Evolutionary conservation across 768 basidiomycete species (phyloP), one percentile per base, ranked within the genome.

Genomic region (Russula ochroleuca): DNA sequence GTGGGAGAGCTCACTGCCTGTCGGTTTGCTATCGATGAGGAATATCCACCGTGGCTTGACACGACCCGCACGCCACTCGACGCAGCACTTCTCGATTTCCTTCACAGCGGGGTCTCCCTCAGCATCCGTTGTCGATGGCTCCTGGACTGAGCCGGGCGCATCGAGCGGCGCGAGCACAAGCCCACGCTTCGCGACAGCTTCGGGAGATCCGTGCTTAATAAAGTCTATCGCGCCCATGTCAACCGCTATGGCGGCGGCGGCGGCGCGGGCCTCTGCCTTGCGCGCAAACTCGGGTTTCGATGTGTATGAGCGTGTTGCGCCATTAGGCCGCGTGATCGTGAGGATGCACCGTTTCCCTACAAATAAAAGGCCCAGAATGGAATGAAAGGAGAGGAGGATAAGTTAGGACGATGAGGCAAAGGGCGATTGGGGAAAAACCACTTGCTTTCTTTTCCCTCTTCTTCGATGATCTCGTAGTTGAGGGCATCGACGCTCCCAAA

Each of bases 171-270:
- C 74, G 49, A 75, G 74, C 2, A 69, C 59, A 7, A 76, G 70
- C 6, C 73, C 70, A 8, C 73, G 74, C 43, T 78, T 77, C 49
- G 72, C 75, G 33, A 71, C 72, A 40, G 71, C 41, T 8, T 78
- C 75, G 2, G 75, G 72, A n/a, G 80, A 79, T 3, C 82, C 81
- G 1, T 72, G 68, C 8, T 71, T 57, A 52, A 87, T 81, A 68
- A 88, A 88, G 21, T 85, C 80, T 37, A 87, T 70, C 1, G 80
- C 86, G 21, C 84, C 85, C 76, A 82, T 80, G 8, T 83, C 77
- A 25, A 87, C 74, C 5, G 87, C 87, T 17, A 82, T 71, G 17
- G 70, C 75, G 0, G 84, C 84, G 0, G 76, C 85, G 50, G 78
- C 78, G 0, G 72, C 73, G 63, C 83, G 84, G 0, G 86, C 87